Percentiles rank a stretch among this genome's conserved stretches.
phyloP scores from a whole-genome alignment of 805 yeast species.

The Cyberlindnera suaveolens region DNA sequence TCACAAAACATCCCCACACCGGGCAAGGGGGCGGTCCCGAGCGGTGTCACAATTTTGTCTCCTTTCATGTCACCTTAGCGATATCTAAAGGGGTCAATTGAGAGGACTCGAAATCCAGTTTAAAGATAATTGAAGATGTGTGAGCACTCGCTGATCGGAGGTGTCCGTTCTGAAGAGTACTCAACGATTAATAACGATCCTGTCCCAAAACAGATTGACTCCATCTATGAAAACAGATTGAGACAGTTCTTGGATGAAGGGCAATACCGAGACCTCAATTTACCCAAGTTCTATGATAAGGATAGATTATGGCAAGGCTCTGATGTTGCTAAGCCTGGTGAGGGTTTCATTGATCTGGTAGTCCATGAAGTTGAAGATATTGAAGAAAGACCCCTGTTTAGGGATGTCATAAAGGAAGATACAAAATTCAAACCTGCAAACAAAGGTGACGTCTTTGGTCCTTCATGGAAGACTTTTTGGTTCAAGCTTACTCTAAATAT shows the following conservation, averaged over 20 bases:
- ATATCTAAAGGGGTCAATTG: no score
- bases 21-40: no score
- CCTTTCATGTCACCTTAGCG: no score
- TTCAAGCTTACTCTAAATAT: constrained; percentile 62
- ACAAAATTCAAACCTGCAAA: constrained; percentile 46
- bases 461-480: constrained; percentile 98
- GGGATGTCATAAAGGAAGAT: constrained; percentile 21
- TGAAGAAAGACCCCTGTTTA: constrained; percentile 40
- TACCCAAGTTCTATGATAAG: constrained; percentile 75
- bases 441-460: constrained; percentile 79
- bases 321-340: constrained; percentile 24
- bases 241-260: constrained; percentile 81
- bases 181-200: constrained; percentile 46
- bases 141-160: constrained; percentile 10
- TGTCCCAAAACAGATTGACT: constrained; percentile 69
- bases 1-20: background rate
- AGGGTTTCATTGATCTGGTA: constrained; percentile 47
- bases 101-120: background rate
- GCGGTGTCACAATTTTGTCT: no score
- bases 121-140: constrained; percentile 4
- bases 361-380: constrained; percentile 69
- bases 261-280: constrained; percentile 59
- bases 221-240: constrained; percentile 63
- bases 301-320: constrained; percentile 42
- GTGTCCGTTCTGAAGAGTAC: constrained; percentile 21